These are phyloP conservation scores for Trametes hirsuta DNA, from an alignment of 1,284 basidiomycete species.

Conservation along the genomic window DNA sequence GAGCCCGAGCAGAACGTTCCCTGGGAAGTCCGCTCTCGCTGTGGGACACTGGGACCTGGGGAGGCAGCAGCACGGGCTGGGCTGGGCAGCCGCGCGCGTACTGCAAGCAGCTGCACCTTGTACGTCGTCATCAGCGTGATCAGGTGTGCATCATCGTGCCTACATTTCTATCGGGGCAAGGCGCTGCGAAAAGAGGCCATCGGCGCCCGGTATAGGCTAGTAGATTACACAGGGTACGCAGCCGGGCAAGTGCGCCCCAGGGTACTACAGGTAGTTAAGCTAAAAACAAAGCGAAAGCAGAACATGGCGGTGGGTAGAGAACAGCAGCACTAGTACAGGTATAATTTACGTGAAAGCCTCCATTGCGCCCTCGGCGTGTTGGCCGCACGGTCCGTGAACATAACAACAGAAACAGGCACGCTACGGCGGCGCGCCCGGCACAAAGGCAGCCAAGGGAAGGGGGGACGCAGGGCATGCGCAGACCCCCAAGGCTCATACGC, in stretches of 20 bases:
- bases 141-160: conserved; percentile 7
- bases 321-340: conserved; percentile 11
- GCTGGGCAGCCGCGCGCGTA: neutral
- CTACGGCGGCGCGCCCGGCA: neutral
- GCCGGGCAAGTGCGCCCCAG: neutral
- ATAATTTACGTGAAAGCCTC: conserved; percentile 19
- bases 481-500: neutral
- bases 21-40: conserved; percentile 11
- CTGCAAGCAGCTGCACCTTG: neutral
- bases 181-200: conserved; percentile 4
- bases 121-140: conserved; percentile 13
- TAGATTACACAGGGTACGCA: conserved; percentile 12
- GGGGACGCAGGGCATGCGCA: too few relatives aligned
- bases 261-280: conserved; percentile 19
- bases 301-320: conserved; percentile 3
- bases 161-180: conserved; percentile 8
- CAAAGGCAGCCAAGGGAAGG: too few relatives aligned
- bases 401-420: neutral
- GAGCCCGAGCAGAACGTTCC: conserved; percentile 20
- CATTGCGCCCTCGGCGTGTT: neutral
- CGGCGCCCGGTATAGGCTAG: conserved; percentile 12
- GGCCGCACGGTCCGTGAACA: neutral
- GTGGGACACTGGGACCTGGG: conserved; percentile 11
- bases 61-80: neutral
- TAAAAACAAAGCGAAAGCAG: conserved; percentile 11